Conservation (phyloP, 805 yeast species). For the Zygotorulaspora florentina region DNA sequence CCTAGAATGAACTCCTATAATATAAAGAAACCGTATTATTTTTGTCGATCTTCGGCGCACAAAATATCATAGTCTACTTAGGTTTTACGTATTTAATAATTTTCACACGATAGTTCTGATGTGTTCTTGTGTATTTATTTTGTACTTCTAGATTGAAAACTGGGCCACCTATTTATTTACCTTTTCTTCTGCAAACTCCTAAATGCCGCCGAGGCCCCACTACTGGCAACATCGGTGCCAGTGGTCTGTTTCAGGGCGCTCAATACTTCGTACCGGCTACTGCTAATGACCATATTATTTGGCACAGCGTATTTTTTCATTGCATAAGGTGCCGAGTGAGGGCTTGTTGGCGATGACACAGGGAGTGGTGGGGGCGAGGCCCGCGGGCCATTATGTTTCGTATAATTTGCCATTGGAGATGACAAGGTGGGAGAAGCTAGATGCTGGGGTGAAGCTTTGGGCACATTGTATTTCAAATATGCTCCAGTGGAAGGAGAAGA, state of each 20-base stretch:
- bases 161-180: not conserved
- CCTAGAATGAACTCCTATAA: constrained; percentile 14
- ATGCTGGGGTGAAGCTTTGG: not conserved
- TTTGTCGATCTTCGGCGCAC: no score
- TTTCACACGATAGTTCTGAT: not conserved
- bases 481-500: not conserved
- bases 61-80: not conserved
- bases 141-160: not conserved
- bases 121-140: not conserved
- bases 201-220: constrained; percentile 36
- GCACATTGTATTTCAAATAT: not conserved
- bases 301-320: constrained; percentile 24
- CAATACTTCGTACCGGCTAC: constrained; percentile 34
- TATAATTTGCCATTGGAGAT: constrained; percentile 3
- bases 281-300: constrained; percentile 32
- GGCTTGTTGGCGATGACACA: constrained; percentile 1
- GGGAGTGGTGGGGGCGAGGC: constrained; percentile 6
- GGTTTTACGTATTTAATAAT: not conserved
- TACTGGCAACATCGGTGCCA: constrained; percentile 25
- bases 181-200: constrained; percentile 24
- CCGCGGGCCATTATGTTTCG: not conserved
- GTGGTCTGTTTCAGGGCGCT: constrained; percentile 21
- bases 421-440: constrained; percentile 7
- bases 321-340: constrained; percentile 1
- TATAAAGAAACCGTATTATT: not conserved